Conservation (phyloP, 441 rosid genomes). For the Gossypium lobatum region DNA sequence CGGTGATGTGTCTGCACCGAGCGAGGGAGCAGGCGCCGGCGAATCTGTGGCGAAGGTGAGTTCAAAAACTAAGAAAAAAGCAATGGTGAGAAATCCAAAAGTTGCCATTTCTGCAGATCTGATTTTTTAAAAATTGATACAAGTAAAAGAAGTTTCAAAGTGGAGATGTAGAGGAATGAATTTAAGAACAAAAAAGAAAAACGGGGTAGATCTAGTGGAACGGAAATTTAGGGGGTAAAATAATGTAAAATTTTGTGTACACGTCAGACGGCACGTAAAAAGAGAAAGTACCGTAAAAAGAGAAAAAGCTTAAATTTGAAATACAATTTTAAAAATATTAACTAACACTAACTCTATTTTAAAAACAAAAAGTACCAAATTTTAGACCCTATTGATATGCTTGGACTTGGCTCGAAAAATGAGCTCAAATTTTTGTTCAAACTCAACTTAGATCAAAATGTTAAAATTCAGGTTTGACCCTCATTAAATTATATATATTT, state of each 20-base stretch:
- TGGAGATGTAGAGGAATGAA: not conserved
- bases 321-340: not conserved
- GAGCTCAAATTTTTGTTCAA: too few relatives aligned
- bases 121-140: not conserved
- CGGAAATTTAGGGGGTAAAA: slow-evolving; percentile 5
- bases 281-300: not conserved
- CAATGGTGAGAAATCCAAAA: not conserved
- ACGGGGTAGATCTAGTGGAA: slow-evolving; percentile 7
- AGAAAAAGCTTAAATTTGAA: not conserved
- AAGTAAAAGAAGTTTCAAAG: slow-evolving; percentile 2
- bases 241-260: not conserved
- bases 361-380: too few relatives aligned
- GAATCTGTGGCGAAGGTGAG: slow-evolving; percentile 8
- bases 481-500: too few relatives aligned
- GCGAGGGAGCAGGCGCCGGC: slow-evolving; percentile 4
- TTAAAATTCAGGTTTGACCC: too few relatives aligned
- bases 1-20: slow-evolving; percentile 8
- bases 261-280: not conserved
- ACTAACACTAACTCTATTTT: too few relatives aligned
- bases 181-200: not conserved
- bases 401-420: too few relatives aligned
- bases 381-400: too few relatives aligned
- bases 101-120: slow-evolving; percentile 6
- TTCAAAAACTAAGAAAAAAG: not conserved
- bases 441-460: too few relatives aligned